phyloP scores from a whole-genome alignment of 2,329 filamentous ascomycete species.

The Sarocladium oryzae region DNA sequence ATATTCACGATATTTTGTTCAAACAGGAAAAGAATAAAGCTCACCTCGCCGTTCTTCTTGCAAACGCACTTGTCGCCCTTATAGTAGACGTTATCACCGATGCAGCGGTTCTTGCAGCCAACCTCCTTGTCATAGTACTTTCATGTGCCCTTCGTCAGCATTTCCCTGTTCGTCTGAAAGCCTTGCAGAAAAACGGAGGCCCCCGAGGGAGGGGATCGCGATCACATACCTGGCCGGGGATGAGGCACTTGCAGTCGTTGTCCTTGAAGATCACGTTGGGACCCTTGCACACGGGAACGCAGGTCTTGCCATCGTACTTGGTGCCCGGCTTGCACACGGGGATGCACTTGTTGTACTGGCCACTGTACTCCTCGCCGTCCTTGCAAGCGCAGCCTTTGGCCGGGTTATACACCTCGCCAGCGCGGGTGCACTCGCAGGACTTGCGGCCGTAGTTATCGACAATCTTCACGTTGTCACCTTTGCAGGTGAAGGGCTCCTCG shows the following conservation, averaged over 20 bases:
- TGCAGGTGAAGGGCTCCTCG: not conserved
- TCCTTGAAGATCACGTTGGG: not conserved
- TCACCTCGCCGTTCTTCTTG: not conserved
- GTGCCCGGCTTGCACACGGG: not conserved
- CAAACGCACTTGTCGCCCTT: not conserved
- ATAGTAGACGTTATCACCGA: not conserved
- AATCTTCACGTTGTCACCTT: conserved; percentile 1
- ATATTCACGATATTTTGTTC: not conserved
- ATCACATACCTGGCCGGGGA: not conserved
- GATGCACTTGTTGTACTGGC: not conserved
- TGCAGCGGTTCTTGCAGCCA: not conserved
- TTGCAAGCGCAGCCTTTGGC: not conserved
- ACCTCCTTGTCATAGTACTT: not conserved
- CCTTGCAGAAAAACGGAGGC: not conserved
- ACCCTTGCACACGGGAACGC: not conserved
- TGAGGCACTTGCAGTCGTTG: not conserved
- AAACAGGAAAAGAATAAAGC: not conserved
- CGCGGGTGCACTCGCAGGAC: not conserved
- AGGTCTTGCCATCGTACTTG: not conserved
- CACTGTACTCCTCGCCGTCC: not conserved
- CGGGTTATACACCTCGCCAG: conserved; percentile 5
- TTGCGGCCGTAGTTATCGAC: not conserved
- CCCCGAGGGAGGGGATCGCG: not conserved
- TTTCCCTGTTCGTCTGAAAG: not conserved
- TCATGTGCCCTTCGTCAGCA: not conserved